Base-by-base conservation (phyloP, 1,284 basidiomycete species). In the Trametes polyzona region DNA sequence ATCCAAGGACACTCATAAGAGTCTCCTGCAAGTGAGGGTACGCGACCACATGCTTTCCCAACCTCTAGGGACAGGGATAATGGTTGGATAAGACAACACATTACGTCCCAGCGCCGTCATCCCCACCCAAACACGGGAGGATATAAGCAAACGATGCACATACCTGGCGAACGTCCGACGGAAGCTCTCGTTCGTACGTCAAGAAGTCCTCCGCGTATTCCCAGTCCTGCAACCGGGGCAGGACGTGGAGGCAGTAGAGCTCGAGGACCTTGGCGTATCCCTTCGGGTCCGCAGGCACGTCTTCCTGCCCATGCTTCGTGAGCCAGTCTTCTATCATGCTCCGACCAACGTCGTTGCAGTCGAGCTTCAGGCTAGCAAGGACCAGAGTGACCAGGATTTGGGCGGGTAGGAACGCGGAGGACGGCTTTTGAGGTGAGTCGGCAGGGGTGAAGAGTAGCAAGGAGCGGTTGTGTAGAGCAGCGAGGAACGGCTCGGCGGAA, bases 271-370 rank as follows among this genome's bases (percentile, higher is more conserved):
- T 90, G 55, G 82, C 81, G 64, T 93, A 92, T 7, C 82, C 84
- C 47, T 82, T 78, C 9, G 71, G 73, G 7, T 79, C 78, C 1
- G 72, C 64, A 4, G 46, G 30, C 4, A 53, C 55, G 4, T 68
- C 66, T 27, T 67, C 67, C 32, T 74, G 70, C 23, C 81, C 74
- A 17, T 58, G 65, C 27, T 73, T 72, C 4, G 86, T 82, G 14
- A 93, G 73, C 90, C 90, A 93, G 47, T 90, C 86, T 67, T 93
- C 91, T 32, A 86, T 79, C 54, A 92, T 83, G 11, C 76, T 74
- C 19, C 87, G 74, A 0, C 84, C 89, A 14, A 83, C 73, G 35
- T 82, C 81, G 0, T 83, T 78, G 52, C 80, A 83, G 32, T 83
- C 80, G 2, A 87, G 70, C 65, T 89, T 90, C 30, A 92, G 74